Conservation (phyloP, 768 basidiomycete genomes). For the Neoboletus magnificus region DNA sequence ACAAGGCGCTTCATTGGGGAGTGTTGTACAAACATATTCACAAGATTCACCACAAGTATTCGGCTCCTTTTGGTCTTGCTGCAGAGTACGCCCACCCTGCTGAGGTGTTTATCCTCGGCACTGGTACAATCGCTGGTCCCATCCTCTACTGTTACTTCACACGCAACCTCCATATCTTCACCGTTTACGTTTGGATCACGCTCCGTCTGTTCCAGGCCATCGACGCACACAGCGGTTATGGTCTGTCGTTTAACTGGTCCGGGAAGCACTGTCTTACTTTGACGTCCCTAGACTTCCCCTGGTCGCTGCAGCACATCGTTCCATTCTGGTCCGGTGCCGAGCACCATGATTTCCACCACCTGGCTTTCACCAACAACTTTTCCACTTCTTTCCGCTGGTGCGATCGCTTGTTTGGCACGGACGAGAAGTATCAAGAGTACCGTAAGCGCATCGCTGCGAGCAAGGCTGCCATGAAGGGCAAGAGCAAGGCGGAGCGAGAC, state of each 20-base stretch:
- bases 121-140: slow-evolving; percentile 87
- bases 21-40: slow-evolving; percentile 88
- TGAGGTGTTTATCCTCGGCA: slow-evolving; percentile 92
- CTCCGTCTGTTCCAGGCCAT: slow-evolving; percentile 95
- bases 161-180: slow-evolving; percentile 76
- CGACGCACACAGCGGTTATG: slow-evolving; percentile 96
- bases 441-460: slow-evolving; percentile 61
- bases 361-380: slow-evolving; percentile 92
- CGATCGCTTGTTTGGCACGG: slow-evolving; percentile 87
- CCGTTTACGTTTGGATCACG: slow-evolving; percentile 92
- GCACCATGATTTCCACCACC: slow-evolving; percentile 98
- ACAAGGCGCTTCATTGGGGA: slow-evolving; percentile 85
- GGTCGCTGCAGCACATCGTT: slow-evolving; percentile 88
- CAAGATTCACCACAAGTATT: slow-evolving; percentile 97
- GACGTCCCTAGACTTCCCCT: slow-evolving; percentile 77
- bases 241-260: slow-evolving; percentile 37
- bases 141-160: slow-evolving; percentile 80
- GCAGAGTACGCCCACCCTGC: slow-evolving; percentile 98
- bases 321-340: slow-evolving; percentile 98
- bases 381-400: slow-evolving; percentile 95
- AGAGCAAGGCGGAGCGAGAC: slow-evolving; percentile 49
- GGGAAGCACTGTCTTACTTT: not conserved
- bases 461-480: slow-evolving; percentile 52
- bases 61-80: slow-evolving; percentile 94
- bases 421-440: slow-evolving; percentile 84